Evolutionary conservation across 2,329 filamentous ascomycete species (phyloP).

Genomic region (Coniochaeta sp.): DNA sequence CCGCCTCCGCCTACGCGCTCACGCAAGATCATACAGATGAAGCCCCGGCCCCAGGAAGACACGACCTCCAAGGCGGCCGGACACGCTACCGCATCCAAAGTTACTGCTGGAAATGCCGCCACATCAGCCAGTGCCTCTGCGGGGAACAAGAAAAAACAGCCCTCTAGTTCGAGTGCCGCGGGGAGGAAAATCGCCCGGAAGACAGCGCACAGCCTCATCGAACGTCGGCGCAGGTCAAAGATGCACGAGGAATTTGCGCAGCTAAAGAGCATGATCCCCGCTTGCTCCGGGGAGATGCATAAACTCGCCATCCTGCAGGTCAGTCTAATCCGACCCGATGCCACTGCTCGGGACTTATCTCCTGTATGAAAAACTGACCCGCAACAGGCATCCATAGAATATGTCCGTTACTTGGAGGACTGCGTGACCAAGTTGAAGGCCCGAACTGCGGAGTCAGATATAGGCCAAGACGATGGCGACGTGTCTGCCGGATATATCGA

Average conservation of each 20-base stretch:
- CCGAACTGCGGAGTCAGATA: background rate
- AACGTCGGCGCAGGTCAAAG: slow-evolving; percentile 81
- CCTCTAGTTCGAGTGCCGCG: slow-evolving; percentile 69
- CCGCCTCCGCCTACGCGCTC: slow-evolving; percentile 88
- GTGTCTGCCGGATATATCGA: background rate
- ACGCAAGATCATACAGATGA: slow-evolving; percentile 98
- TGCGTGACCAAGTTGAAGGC: slow-evolving; percentile 76
- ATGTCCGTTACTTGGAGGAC: slow-evolving; percentile 87
- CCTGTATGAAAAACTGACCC: slow-evolving; percentile 2
- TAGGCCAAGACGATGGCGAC: background rate
- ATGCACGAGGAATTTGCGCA: slow-evolving; percentile 99
- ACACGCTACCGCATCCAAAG: slow-evolving; percentile 7
- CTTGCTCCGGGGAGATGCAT: slow-evolving; percentile 96
- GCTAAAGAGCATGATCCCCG: slow-evolving; percentile 90
- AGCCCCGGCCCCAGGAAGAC: slow-evolving; percentile 49
- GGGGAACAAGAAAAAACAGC: slow-evolving; percentile 67
- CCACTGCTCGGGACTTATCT: background rate
- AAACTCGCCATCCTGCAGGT: slow-evolving; percentile 94
- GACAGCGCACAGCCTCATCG: slow-evolving; percentile 92
- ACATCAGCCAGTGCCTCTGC: slow-evolving; percentile 12
- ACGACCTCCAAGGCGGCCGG: slow-evolving; percentile 12
- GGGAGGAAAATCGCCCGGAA: slow-evolving; percentile 94
- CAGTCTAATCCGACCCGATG: slow-evolving; percentile 21
- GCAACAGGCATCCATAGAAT: slow-evolving; percentile 83
- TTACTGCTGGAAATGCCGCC: background rate